These are phyloP conservation scores for Cyclocybe cylindracea DNA, from an alignment of 768 basidiomycete species.

Conservation along the genomic window DNA sequence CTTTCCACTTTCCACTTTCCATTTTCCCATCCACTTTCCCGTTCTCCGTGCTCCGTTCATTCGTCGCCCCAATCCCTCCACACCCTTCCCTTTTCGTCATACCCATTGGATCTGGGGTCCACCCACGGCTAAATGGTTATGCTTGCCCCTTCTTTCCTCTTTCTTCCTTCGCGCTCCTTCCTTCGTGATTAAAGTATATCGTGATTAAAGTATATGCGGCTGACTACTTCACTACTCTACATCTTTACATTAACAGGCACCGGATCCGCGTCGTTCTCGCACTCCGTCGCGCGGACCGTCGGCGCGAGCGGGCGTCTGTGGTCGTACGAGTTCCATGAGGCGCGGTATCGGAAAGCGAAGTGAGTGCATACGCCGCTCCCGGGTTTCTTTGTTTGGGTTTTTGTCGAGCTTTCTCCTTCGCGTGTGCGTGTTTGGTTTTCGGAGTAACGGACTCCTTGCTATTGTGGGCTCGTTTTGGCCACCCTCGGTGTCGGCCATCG, in stretches of 20 bases:
- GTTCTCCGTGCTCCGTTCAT: no score
- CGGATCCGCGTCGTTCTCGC: slow-evolving; percentile 90
- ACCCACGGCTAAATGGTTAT: not conserved
- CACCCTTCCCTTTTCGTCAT: no score
- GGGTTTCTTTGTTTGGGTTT: slow-evolving; percentile 30
- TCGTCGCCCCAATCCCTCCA: no score
- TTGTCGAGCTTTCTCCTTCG: no score
- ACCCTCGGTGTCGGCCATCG: no score
- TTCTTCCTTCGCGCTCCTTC: slow-evolving; percentile 2
- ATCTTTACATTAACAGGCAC: slow-evolving; percentile 55
- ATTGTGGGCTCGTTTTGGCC: no score
- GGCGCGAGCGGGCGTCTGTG: slow-evolving; percentile 75
- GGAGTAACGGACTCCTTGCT: not conserved
- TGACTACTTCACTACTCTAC: slow-evolving; percentile 2
- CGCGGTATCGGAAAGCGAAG: slow-evolving; percentile 82
- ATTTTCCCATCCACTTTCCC: no score
- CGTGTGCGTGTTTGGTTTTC: slow-evolving; percentile 63
- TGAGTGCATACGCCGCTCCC: slow-evolving; percentile 33
- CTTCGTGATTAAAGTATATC: no score
- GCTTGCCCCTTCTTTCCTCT: no score
- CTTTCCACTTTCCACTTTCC: no score
- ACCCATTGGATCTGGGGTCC: no score
- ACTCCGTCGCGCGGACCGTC: slow-evolving; percentile 81
- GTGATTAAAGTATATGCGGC: no score
- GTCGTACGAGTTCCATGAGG: slow-evolving; percentile 95